These are phyloP conservation scores for Suillus americanus DNA, from an alignment of 768 basidiomycete species.

Conservation along the genomic window DNA sequence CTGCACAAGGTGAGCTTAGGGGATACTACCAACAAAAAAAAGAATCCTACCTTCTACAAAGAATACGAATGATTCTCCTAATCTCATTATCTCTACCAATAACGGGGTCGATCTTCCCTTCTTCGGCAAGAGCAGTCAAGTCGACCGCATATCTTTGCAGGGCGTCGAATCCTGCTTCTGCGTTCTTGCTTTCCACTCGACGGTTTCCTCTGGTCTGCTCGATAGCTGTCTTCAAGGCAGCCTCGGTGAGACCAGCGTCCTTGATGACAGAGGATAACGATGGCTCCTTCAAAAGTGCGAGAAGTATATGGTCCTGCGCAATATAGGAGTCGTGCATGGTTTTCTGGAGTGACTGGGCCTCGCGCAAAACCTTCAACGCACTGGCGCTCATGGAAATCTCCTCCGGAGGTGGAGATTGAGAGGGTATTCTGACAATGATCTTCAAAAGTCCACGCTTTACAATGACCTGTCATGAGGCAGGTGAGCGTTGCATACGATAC, in stretches of 20 bases:
- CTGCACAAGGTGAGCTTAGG: slow-evolving; percentile 37
- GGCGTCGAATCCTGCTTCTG: slow-evolving; percentile 93
- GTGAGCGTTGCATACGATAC: background rate
- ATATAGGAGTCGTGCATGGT: slow-evolving; percentile 89
- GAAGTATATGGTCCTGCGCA: slow-evolving; percentile 88
- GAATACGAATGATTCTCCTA: slow-evolving; percentile 77
- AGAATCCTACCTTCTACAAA: slow-evolving; percentile 66
- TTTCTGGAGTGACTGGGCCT: slow-evolving; percentile 77
- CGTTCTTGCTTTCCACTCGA: slow-evolving; percentile 80
- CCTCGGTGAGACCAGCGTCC: slow-evolving; percentile 71
- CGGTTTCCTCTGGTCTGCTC: slow-evolving; percentile 81
- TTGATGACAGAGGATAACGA: slow-evolving; percentile 70
- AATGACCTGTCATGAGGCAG: slow-evolving; percentile 35
- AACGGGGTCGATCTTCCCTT: slow-evolving; percentile 94
- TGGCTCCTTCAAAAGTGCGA: slow-evolving; percentile 78
- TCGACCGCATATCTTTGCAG: slow-evolving; percentile 87
- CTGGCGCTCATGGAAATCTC: slow-evolving; percentile 65
- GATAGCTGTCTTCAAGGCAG: slow-evolving; percentile 71
- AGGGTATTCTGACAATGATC: slow-evolving; percentile 76
- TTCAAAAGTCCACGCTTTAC: slow-evolving; percentile 76
- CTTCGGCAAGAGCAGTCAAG: slow-evolving; percentile 82
- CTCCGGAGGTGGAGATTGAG: slow-evolving; percentile 84
- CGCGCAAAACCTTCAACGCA: slow-evolving; percentile 62
- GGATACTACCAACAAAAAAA: background rate
- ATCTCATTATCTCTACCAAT: slow-evolving; percentile 94